Percentiles rank a stretch among this genome's conserved stretches.
phyloP scores from a whole-genome alignment of 2,329 filamentous ascomycete genomes.

The Pseudonectria foliicola region DNA sequence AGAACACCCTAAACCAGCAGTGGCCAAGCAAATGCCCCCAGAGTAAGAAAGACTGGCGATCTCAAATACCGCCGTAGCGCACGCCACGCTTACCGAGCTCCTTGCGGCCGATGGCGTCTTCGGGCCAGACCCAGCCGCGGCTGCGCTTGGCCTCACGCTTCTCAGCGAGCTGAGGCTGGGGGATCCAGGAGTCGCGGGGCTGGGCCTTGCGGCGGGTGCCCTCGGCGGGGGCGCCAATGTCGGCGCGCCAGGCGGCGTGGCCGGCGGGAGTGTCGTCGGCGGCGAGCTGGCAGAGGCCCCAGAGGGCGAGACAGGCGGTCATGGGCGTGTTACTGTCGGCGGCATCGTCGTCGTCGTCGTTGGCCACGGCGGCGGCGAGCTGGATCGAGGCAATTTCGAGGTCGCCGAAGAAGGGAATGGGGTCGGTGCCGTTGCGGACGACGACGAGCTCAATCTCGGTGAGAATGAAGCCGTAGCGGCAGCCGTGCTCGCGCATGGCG shows the following conservation, averaged over 20 bases:
- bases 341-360: slow-evolving; percentile 19
- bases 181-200: slow-evolving; percentile 69
- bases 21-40: neutral
- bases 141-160: slow-evolving; percentile 69
- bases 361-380: slow-evolving; percentile 37
- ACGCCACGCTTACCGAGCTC: slow-evolving; percentile 63
- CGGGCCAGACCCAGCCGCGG: slow-evolving; percentile 68
- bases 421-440: slow-evolving; percentile 68
- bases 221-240: slow-evolving; percentile 69
- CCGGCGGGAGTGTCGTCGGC: slow-evolving; percentile 46
- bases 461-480: slow-evolving; percentile 91
- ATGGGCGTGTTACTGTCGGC: slow-evolving; percentile 40
- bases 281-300: slow-evolving; percentile 69
- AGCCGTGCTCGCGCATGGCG: slow-evolving; percentile 88
- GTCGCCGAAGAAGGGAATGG: slow-evolving; percentile 78
- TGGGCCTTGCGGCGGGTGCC: slow-evolving; percentile 63
- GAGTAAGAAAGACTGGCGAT: no score
- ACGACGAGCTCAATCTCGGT: slow-evolving; percentile 93
- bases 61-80: slow-evolving; percentile 38
- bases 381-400: slow-evolving; percentile 65
- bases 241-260: slow-evolving; percentile 57
- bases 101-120: slow-evolving; percentile 64
- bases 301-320: slow-evolving; percentile 67
- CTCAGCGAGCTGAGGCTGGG: slow-evolving; percentile 63
- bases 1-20: no score